These are phyloP conservation scores for Rhynchosporium agropyri DNA, from an alignment of 2,329 filamentous ascomycete species.

Conservation along the genomic window DNA sequence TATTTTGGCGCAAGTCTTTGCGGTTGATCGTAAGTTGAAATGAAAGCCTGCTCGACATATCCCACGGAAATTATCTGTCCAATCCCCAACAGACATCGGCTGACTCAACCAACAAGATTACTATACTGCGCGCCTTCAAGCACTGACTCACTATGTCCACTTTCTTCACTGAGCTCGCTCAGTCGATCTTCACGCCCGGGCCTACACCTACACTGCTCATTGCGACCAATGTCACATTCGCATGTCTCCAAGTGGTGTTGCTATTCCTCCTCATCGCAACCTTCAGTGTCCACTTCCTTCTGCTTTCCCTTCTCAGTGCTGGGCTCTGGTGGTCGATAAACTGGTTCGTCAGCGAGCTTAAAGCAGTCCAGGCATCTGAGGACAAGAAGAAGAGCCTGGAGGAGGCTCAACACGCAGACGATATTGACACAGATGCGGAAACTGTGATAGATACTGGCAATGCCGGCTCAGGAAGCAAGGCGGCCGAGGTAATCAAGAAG, in stretches of 20 bases:
- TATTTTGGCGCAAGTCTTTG: too few relatives aligned
- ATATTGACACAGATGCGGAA: constrained; percentile 51
- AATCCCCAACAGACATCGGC: too few relatives aligned
- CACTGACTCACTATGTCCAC: constrained; percentile 51
- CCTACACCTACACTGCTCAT: constrained; percentile 84
- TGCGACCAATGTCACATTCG: constrained; percentile 90
- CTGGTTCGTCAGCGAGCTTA: constrained; percentile 82
- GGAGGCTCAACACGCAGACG: constrained; percentile 28
- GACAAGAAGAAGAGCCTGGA: constrained; percentile 43
- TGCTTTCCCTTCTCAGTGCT: constrained; percentile 77
- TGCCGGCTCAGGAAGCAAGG: constrained; percentile 35
- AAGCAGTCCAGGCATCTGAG: constrained; percentile 50
- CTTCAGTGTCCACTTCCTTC: constrained; percentile 83
- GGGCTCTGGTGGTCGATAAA: constrained; percentile 94
- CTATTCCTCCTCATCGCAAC: constrained; percentile 76
- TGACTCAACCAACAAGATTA: too few relatives aligned
- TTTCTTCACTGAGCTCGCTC: constrained; percentile 78
- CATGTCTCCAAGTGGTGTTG: constrained; percentile 78
- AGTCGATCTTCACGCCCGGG: constrained; percentile 91
- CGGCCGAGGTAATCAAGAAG: constrained; percentile 35
- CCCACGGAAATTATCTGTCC: too few relatives aligned
- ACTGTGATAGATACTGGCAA: constrained; percentile 51
- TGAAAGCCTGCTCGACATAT: too few relatives aligned
- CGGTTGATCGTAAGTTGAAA: too few relatives aligned
- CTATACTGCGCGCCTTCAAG: too few relatives aligned